These are phyloP conservation scores for Citrus maxima DNA, from an alignment of 345 rosid species.

Conservation along the genomic window DNA sequence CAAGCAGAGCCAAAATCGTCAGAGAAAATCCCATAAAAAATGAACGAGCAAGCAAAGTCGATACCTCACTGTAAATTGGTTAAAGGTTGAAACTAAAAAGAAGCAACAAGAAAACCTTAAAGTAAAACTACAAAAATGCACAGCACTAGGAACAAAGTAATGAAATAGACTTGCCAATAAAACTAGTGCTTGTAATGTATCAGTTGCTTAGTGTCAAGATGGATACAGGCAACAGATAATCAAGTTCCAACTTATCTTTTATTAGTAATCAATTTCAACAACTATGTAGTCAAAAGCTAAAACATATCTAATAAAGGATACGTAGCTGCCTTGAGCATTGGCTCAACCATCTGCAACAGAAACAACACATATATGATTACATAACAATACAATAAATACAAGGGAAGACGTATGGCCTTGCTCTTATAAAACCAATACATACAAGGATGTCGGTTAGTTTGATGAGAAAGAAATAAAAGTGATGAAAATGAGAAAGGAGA, in stretches of 20 bases:
- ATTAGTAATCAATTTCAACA: background rate
- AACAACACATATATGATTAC: constrained; percentile 12
- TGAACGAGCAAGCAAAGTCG: constrained; percentile 74
- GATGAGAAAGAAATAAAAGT: background rate
- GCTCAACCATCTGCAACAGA: constrained; percentile 79
- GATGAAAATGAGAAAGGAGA: background rate
- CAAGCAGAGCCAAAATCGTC: constrained; percentile 73
- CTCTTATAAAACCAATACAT: background rate
- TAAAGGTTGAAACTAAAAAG: constrained; percentile 19
- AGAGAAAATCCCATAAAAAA: constrained; percentile 79
- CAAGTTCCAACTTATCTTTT: background rate
- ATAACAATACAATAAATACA: background rate
- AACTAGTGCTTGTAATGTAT: background rate
- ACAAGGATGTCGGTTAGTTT: background rate
- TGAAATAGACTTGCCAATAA: background rate
- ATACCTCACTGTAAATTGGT: constrained; percentile 55
- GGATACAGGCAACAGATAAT: background rate
- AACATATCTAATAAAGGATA: constrained; percentile 33
- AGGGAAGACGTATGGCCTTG: background rate
- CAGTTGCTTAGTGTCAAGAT: background rate
- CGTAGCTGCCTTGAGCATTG: constrained; percentile 87
- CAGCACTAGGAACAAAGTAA: background rate
- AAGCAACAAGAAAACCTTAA: too few relatives aligned
- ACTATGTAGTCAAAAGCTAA: background rate
- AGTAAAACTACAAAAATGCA: background rate